phyloP scores from a whole-genome alignment of 1,139 yeast species.

The Hyphopichia burtonii region DNA sequence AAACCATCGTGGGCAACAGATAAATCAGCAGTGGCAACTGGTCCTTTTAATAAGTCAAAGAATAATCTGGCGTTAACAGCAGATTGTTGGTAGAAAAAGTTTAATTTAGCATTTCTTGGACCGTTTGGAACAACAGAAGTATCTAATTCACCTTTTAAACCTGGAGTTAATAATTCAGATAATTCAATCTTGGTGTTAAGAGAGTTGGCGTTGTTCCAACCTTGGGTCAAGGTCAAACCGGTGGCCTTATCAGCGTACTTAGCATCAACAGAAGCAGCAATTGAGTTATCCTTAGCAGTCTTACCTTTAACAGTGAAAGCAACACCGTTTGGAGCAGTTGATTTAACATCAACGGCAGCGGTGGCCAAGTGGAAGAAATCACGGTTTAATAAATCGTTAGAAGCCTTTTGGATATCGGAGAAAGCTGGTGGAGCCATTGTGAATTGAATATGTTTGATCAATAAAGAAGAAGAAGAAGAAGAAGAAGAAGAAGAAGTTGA shows the following conservation, averaged over 20 bases:
- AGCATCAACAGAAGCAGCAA: constrained; percentile 88
- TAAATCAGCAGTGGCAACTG: constrained; percentile 91
- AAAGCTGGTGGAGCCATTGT: constrained; percentile 67
- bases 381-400: constrained; percentile 84
- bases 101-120: constrained; percentile 85
- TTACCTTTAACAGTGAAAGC: constrained; percentile 93
- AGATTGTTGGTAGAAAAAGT: constrained; percentile 90
- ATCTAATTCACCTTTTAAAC: constrained; percentile 89
- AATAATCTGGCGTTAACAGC: constrained; percentile 92
- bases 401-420: constrained; percentile 86
- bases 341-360: constrained; percentile 84
- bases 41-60: constrained; percentile 94
- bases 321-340: constrained; percentile 96
- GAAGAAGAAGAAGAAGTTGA: constrained; percentile 7
- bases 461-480: background rate
- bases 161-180: constrained; percentile 90
- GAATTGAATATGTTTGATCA: background rate
- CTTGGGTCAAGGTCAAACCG: constrained; percentile 93
- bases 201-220: constrained; percentile 95
- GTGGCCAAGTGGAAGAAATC: constrained; percentile 93
- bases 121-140: constrained; percentile 88
- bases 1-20: constrained; percentile 95
- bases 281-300: constrained; percentile 77
- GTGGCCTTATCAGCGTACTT: constrained; percentile 91
- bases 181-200: constrained; percentile 93